Evolutionary conservation across 2,329 filamentous ascomycete genomes (phyloP).

Genomic region (Lasiodiplodia hormozganensis): DNA sequence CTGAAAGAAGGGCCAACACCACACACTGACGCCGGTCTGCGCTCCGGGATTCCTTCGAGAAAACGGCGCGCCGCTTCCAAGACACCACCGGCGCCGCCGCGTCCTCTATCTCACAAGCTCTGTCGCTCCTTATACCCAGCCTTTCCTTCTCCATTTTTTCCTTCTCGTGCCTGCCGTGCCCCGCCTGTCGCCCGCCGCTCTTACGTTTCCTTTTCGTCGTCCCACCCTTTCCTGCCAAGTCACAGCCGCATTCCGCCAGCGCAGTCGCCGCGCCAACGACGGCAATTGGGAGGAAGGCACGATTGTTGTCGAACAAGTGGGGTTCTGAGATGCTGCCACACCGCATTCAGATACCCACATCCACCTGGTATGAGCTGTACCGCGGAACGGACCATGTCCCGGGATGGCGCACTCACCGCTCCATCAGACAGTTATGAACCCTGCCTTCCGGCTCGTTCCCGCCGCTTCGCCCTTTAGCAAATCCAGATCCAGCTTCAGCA

Average conservation of each 20-base stretch:
- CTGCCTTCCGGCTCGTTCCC: conserved; percentile 50
- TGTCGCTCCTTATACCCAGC: conserved; percentile 15
- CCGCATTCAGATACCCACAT: conserved; percentile 27
- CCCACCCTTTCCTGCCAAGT: conserved; percentile 11
- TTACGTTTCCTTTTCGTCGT: conserved; percentile 15
- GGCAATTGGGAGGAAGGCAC: conserved; percentile 15
- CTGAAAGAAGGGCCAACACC: conserved; percentile 21
- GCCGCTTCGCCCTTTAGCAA: conserved; percentile 73
- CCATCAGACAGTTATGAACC: conserved; percentile 30
- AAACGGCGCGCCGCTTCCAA: conserved; percentile 2
- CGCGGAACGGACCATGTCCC: conserved; percentile 25
- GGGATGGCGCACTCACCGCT: conserved; percentile 28
- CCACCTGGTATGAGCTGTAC: conserved; percentile 26
- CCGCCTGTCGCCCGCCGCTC: not conserved
- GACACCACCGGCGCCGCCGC: conserved; percentile 4
- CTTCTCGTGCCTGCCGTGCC: not conserved
- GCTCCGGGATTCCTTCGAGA: conserved; percentile 12
- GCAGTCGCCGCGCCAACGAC: conserved; percentile 16
- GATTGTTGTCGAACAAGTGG: conserved; percentile 19
- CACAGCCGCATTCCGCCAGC: conserved; percentile 19
- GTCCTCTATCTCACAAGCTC: not conserved
- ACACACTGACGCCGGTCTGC: conserved; percentile 12
- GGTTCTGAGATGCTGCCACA: conserved; percentile 22
- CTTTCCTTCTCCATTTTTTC: not conserved
- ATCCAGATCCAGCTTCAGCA: conserved; percentile 66